These are phyloP conservation scores for Sonneratia alba DNA, from an alignment of 345 rosid genomes.

Conservation along the genomic window DNA sequence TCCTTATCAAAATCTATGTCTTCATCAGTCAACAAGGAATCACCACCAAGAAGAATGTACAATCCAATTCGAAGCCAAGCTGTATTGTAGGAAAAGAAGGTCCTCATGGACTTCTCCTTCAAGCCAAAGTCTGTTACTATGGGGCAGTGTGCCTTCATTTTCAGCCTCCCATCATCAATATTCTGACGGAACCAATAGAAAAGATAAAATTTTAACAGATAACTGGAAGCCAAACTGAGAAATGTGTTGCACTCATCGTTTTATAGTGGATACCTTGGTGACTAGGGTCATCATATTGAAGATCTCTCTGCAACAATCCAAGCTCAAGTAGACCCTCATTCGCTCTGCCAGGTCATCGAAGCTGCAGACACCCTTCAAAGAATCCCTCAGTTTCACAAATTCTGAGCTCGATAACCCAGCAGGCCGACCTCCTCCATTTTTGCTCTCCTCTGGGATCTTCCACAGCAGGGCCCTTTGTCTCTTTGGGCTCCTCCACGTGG, in stretches of 20 bases:
- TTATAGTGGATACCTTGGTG: slow-evolving; percentile 39
- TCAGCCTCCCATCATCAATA: slow-evolving; percentile 86
- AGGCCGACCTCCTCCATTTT: slow-evolving; percentile 14
- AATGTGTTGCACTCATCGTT: not conserved
- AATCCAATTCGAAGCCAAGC: slow-evolving; percentile 82
- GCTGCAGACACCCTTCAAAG: slow-evolving; percentile 69
- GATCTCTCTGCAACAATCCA: slow-evolving; percentile 59
- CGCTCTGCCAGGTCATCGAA: slow-evolving; percentile 80
- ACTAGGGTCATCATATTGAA: slow-evolving; percentile 54
- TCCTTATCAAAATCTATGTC: slow-evolving; percentile 46
- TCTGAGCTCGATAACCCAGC: slow-evolving; percentile 29
- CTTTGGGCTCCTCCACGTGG: slow-evolving; percentile 56
- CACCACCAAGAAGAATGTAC: slow-evolving; percentile 69
- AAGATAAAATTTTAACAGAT: not conserved
- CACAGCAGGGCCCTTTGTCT: slow-evolving; percentile 42
- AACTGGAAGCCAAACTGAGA: not conserved
- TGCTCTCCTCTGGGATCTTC: slow-evolving; percentile 23
- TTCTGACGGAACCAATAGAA: slow-evolving; percentile 28
- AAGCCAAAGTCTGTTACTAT: slow-evolving; percentile 82
- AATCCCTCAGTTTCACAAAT: slow-evolving; percentile 31
- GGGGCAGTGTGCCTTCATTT: slow-evolving; percentile 78
- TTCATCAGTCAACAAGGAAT: slow-evolving; percentile 51
- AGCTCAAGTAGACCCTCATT: slow-evolving; percentile 53
- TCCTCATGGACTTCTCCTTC: slow-evolving; percentile 60
- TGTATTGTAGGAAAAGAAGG: slow-evolving; percentile 63